A percentile compares a stretch with the other conserved stretches of the same genome.
Conservation (phyloP, 2,329 filamentous ascomycete species). For the Botrytis hyacinthi region DNA sequence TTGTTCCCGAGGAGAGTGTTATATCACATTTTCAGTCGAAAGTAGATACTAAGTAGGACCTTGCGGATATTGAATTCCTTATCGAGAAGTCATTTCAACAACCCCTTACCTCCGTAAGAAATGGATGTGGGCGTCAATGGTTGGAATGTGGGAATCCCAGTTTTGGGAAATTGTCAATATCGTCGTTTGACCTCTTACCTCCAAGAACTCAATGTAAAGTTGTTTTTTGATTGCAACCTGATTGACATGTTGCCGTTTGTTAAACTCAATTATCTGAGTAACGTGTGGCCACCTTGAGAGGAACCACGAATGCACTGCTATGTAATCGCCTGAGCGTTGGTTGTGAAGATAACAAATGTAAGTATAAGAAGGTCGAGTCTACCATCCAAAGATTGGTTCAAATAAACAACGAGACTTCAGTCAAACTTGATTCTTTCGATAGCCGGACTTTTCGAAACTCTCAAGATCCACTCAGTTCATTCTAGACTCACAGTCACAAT, state of each 20-base stretch:
- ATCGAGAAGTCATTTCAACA: background rate
- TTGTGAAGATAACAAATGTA: background rate
- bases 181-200: conserved; percentile 10
- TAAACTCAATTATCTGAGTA: background rate
- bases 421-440: background rate
- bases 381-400: background rate
- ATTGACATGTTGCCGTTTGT: background rate
- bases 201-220: background rate
- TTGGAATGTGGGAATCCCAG: conserved; percentile 1
- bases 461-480: background rate
- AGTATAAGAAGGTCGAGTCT: background rate
- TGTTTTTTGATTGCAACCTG: background rate
- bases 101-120: background rate
- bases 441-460: background rate
- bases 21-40: background rate
- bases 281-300: background rate
- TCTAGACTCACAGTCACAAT: background rate
- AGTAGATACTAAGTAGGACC: background rate
- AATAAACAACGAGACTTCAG: background rate
- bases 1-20: background rate
- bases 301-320: background rate
- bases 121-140: background rate
- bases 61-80: conserved; percentile 3
- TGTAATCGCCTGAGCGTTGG: background rate
- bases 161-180: background rate